These are phyloP conservation scores for Candida vartiovaarae DNA, from an alignment of 805 yeast genomes.

Conservation along the genomic window DNA sequence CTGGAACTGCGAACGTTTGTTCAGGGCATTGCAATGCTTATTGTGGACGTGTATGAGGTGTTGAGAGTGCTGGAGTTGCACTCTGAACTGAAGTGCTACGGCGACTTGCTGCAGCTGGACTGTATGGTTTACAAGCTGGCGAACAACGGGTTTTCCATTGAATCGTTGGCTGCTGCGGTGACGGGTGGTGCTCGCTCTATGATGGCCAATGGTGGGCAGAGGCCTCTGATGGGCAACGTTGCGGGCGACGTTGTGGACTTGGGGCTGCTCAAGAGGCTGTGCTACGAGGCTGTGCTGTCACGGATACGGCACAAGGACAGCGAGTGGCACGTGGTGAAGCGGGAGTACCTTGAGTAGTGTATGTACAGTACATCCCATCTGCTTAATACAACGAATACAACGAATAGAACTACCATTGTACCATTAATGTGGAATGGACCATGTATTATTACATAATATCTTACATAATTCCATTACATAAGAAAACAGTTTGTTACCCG, in stretches of 20 bases:
- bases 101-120: slow-evolving; percentile 16
- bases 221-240: background rate
- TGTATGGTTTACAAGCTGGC: slow-evolving; percentile 19
- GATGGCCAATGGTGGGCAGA: no score
- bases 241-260: background rate
- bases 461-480: no score
- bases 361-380: no score
- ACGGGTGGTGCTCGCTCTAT: no score
- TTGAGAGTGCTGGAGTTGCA: slow-evolving; percentile 11
- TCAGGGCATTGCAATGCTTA: slow-evolving; percentile 11
- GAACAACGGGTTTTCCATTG: slow-evolving; percentile 8
- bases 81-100: slow-evolving; percentile 3
- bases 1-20: slow-evolving; percentile 10
- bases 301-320: slow-evolving; percentile 13
- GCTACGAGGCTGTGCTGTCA: background rate
- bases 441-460: no score
- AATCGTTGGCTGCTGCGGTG: background rate
- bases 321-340: slow-evolving; percentile 23
- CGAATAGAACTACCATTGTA: no score
- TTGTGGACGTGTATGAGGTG: slow-evolving; percentile 8
- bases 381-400: no score
- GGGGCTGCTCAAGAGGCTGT: background rate
- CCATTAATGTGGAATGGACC: no score
- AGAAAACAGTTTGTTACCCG: background rate
- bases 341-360: slow-evolving; percentile 7